phyloP scores from a whole-genome alignment of 352 stramenopile genomes.

The Globisporangium heterothallicum region DNA sequence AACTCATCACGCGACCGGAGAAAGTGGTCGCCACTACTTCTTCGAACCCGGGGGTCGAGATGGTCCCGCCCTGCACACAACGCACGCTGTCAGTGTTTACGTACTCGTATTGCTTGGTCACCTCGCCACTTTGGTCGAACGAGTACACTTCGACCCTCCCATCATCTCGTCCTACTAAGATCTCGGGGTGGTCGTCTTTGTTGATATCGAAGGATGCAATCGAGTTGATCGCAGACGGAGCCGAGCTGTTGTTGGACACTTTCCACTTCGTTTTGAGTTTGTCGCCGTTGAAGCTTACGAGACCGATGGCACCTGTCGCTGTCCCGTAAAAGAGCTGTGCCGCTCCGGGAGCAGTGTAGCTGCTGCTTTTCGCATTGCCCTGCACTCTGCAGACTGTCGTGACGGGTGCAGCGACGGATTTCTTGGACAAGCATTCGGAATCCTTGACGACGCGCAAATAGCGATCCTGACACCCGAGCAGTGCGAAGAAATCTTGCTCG shows the following conservation, averaged over 20 bases:
- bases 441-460: constrained; percentile 60
- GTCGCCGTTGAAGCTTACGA: constrained; percentile 64
- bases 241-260: constrained; percentile 28
- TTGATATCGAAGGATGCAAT: constrained; percentile 78
- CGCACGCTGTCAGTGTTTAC: constrained; percentile 71
- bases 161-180: constrained; percentile 78
- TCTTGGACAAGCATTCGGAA: constrained; percentile 53
- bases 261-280: constrained; percentile 76
- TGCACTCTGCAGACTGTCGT: constrained; percentile 43
- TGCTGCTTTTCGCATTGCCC: constrained; percentile 11
- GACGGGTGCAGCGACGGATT: constrained; percentile 44
- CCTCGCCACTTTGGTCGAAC: constrained; percentile 42
- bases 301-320: constrained; percentile 39
- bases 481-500: constrained; percentile 53
- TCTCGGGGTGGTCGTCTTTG: constrained; percentile 69
- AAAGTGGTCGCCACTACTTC: constrained; percentile 79
- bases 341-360: constrained; percentile 12
- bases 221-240: constrained; percentile 58
- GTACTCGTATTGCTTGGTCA: constrained; percentile 64
- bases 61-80: constrained; percentile 60
- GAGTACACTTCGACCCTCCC: constrained; percentile 72
- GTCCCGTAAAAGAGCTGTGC: constrained; percentile 71
- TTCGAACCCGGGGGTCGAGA: constrained; percentile 67
- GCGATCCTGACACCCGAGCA: constrained; percentile 74
- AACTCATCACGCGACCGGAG: constrained; percentile 71